Percentiles rank a stretch among this genome's conserved stretches.
Conservation (phyloP, 805 yeast species). For the Wilhelminamyces savonicus region DNA sequence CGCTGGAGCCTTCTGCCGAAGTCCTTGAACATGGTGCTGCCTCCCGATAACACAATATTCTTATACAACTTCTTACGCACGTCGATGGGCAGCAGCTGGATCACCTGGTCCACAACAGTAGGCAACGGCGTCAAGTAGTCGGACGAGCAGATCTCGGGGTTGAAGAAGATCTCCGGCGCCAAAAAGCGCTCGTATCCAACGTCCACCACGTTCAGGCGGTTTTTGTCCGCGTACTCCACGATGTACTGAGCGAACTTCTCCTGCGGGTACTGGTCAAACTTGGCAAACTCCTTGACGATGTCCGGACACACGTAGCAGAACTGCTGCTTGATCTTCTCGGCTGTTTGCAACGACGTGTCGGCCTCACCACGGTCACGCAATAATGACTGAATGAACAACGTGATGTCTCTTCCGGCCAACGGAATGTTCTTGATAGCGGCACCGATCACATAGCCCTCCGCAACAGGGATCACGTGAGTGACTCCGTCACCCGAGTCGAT, state of each 20-base stretch:
- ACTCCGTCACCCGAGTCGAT: conserved; percentile 99
- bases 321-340: conserved; percentile 94
- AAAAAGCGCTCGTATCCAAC: conserved; percentile 96
- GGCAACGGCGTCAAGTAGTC: conserved; percentile 96
- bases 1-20: conserved; percentile 97
- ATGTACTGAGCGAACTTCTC: conserved; percentile 90
- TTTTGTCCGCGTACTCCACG: conserved; percentile 72
- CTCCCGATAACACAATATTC: conserved; percentile 94
- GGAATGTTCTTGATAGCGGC: conserved; percentile 96
- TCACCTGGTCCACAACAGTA: conserved; percentile 89
- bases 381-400: conserved; percentile 85
- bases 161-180: conserved; percentile 99
- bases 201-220: conserved; percentile 55
- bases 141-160: conserved; percentile 93
- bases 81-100: conserved; percentile 94
- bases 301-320: conserved; percentile 97
- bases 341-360: conserved; percentile 90
- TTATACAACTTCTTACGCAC: conserved; percentile 94
- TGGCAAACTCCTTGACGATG: conserved; percentile 91
- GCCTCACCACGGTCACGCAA: conserved; percentile 95
- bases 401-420: conserved; percentile 97
- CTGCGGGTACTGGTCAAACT: conserved; percentile 84
- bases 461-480: conserved; percentile 97
- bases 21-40: conserved; percentile 97
- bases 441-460: conserved; percentile 98